Evolutionary conservation across 2,329 filamentous ascomycete species (phyloP).

Genomic region (Talaromyces rugulosus): DNA sequence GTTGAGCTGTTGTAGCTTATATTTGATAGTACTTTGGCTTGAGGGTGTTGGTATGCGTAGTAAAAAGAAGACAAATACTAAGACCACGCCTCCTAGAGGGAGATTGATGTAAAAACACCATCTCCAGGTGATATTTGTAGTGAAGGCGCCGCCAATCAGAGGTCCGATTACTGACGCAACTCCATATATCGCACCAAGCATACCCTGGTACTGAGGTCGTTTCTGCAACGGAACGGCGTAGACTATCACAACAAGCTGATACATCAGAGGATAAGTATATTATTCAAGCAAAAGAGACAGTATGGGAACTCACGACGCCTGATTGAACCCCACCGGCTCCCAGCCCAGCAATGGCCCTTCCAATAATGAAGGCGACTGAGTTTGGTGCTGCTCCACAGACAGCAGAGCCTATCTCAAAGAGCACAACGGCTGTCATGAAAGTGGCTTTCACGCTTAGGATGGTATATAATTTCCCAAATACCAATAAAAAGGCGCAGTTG

Average conservation of each 20-base stretch:
- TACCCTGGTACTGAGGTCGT: slow-evolving; percentile 57
- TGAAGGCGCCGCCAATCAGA: slow-evolving; percentile 57
- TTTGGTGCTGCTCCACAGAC: slow-evolving; percentile 36
- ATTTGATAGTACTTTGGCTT: not conserved
- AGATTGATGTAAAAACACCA: slow-evolving; percentile 60
- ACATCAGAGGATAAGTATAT: not conserved
- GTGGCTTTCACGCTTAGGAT: slow-evolving; percentile 1
- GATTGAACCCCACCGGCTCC: slow-evolving; percentile 22
- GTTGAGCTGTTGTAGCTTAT: slow-evolving; percentile 2
- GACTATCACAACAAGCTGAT: slow-evolving; percentile 7
- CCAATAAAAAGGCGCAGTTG: slow-evolving; percentile 25
- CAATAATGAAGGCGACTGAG: slow-evolving; percentile 26
- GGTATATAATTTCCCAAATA: slow-evolving; percentile 41
- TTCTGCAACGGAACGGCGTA: slow-evolving; percentile 21
- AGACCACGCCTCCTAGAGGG: slow-evolving; percentile 25
- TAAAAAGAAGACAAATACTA: slow-evolving; percentile 29
- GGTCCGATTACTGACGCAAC: slow-evolving; percentile 57
- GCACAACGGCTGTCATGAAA: slow-evolving; percentile 39
- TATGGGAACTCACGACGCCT: slow-evolving; percentile 14
- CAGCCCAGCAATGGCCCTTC: slow-evolving; percentile 29
- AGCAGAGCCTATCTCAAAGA: slow-evolving; percentile 44
- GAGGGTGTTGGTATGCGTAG: slow-evolving; percentile 17
- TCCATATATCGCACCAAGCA: slow-evolving; percentile 61
- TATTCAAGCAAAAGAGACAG: not conserved
- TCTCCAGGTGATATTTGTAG: slow-evolving; percentile 55